Base-by-base conservation (phyloP, 208 protist species). In the Leishmania arabica region DNA sequence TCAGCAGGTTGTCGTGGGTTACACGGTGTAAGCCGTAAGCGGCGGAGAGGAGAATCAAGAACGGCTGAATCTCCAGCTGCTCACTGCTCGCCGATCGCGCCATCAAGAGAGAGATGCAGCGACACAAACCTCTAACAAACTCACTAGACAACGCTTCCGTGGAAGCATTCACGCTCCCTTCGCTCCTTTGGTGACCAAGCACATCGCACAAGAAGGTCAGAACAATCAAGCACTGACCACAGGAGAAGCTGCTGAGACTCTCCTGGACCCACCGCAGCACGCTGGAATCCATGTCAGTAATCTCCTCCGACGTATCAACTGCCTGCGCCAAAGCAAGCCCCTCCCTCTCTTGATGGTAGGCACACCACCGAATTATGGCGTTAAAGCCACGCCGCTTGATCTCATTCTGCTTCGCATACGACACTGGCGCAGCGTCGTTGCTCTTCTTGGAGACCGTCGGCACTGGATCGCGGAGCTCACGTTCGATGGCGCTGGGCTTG, bases 191-290 rank as follows among this genome's bases (percentile, higher is more conserved):
- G 7, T 77, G 78, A 45, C 72, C 68, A 24, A 92, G 82, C 4
- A 96, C 85, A 53, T 98, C 93, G 66, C 86, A 92, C 40, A 98
- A 77, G 70, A 96, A 92, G 47, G 88, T 89, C 31, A 93, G 77
- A 0, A 96, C 77, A 37, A 96, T 87, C 19, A 98, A 81, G 47
- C 85, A 80, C 83, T 98, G 95, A 0, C 89, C 90, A 85, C 95
- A 95, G 1, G 92, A 91, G 53, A 98, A 90, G 37, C 27, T 83
- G 21, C 58, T 24, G 66, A 68, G 68, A 68, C 69, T 88, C 17
- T 79, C 74, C 24, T 86, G 81, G 45, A 98, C 77, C 92, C 93
- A 96, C 24, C 81, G 69, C 64, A 95, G 34, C 51, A 88, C 95
- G 9, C 83, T 86, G 1, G 75, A 74, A 79, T 96, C 87, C 60